Conservation (phyloP, 768 basidiomycete genomes). For the Lentinula detonsa region DNA sequence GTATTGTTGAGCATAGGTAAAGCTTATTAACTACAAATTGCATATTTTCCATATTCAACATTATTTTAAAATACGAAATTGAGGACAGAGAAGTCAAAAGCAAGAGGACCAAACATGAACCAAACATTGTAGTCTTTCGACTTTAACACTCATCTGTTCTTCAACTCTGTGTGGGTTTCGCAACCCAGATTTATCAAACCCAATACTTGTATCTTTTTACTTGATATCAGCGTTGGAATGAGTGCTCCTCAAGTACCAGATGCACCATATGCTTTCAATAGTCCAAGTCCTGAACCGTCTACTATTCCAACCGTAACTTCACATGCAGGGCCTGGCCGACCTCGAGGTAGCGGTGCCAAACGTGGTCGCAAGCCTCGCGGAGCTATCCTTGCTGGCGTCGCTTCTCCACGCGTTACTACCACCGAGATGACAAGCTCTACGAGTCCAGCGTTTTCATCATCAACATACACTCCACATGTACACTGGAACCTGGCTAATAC, state of each 20-base stretch:
- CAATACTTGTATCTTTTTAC: no score
- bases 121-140: no score
- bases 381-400: constrained; percentile 14
- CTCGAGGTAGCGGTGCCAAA: constrained; percentile 26
- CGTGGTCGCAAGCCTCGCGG: constrained; percentile 44
- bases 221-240: background rate
- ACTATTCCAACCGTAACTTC: background rate
- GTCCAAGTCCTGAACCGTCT: constrained; percentile 3
- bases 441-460: constrained; percentile 8
- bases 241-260: constrained; percentile 1
- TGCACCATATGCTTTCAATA: constrained; percentile 1
- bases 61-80: no score
- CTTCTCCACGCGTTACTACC: constrained; percentile 22
- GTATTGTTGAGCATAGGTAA: background rate
- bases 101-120: no score
- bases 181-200: no score
- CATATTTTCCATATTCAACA: no score
- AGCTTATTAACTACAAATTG: background rate
- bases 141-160: no score
- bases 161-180: no score
- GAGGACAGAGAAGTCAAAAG: no score
- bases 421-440: constrained; percentile 16
- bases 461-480: constrained; percentile 27
- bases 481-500: constrained; percentile 28
- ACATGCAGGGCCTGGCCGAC: background rate